A percentile compares a stretch with the other conserved stretches of the same genome.
Evolutionary conservation across 164 flowering plant genomes (phyloP).

Genomic region (Paratinospora sagittata): DNA sequence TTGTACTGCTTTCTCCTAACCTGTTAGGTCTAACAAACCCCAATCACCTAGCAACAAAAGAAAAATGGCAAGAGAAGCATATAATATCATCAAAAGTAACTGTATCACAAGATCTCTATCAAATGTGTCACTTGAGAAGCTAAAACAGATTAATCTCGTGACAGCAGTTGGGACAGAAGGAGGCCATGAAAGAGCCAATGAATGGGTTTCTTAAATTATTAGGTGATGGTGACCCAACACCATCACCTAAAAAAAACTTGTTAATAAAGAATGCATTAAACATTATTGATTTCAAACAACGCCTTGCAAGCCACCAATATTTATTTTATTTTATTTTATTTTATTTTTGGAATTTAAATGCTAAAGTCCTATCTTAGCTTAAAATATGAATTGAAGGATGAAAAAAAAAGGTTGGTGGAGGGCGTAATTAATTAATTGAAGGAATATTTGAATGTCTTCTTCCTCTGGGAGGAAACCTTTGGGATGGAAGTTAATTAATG

Average conservation of each 20-base stretch:
- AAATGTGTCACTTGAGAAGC: not conserved
- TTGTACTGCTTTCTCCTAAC: not conserved
- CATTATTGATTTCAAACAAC: not conserved
- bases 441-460: not conserved
- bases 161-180: not conserved
- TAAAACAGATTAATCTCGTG: not conserved
- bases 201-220: not conserved
- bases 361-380: not conserved
- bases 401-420: not conserved
- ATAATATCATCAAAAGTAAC: not conserved
- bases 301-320: not conserved
- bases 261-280: not conserved
- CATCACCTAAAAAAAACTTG: not conserved
- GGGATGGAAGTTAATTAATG: not conserved
- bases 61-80: too few relatives aligned
- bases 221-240: not conserved
- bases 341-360: not conserved
- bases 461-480: not conserved
- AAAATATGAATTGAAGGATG: too few relatives aligned
- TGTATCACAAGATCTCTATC: not conserved
- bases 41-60: not conserved
- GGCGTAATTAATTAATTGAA: not conserved
- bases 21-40: conserved; percentile 2
- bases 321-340: not conserved
- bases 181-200: not conserved